phyloP scores from a whole-genome alignment of 1,284 basidiomycete genomes.

The Apiotrichum laibachii region DNA sequence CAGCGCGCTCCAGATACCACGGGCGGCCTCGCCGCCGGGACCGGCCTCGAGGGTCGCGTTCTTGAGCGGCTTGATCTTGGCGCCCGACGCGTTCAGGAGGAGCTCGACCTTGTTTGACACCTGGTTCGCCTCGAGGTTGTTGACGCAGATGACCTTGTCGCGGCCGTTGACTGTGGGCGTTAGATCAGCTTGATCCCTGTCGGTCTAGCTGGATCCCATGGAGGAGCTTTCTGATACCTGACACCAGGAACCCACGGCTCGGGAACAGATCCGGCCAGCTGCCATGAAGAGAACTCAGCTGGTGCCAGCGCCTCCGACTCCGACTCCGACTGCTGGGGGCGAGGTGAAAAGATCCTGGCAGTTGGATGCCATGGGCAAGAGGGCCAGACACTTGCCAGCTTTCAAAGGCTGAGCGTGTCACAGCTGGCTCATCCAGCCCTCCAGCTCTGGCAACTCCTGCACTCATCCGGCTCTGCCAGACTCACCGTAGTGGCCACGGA shows the following conservation, averaged over 20 bases:
- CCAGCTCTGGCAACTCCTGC: neutral
- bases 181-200: neutral
- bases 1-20: constrained; percentile 49
- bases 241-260: no score
- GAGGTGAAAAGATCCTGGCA: no score
- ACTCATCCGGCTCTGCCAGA: constrained; percentile 10
- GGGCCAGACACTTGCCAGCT: no score
- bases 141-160: constrained; percentile 55
- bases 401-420: no score
- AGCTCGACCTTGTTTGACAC: constrained; percentile 50
- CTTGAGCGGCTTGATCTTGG: constrained; percentile 49
- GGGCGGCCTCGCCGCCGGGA: constrained; percentile 44
- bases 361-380: no score
- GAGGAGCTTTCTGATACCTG: no score
- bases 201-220: no score
- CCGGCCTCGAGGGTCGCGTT: constrained; percentile 48
- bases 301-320: no score
- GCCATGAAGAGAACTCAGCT: no score
- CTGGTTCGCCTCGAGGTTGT: constrained; percentile 46
- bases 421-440: neutral
- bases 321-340: no score
- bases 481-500: constrained; percentile 53
- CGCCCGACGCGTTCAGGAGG: constrained; percentile 47
- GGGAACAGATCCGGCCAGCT: no score
- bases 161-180: constrained; percentile 51